Evolutionary conservation across 75 land plant species (phyloP).

Genomic region (Picea glauca): DNA sequence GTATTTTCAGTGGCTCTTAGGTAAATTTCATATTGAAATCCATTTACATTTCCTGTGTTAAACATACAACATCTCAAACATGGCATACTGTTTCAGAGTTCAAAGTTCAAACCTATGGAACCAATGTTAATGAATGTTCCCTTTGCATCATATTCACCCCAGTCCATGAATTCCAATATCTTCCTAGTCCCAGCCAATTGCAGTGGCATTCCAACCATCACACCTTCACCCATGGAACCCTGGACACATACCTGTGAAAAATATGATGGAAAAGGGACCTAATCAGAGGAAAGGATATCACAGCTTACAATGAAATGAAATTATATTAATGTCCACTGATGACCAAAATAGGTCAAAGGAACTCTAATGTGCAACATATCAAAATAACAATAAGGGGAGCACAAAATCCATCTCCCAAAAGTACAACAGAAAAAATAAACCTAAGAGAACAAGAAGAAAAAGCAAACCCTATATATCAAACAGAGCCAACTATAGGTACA

Average conservation of each 20-base stretch:
- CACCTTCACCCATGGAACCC: slow-evolving; percentile 97
- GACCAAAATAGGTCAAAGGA: no score
- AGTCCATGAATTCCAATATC: slow-evolving; percentile 92
- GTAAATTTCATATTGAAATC: background rate
- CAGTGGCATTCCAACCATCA: slow-evolving; percentile 85
- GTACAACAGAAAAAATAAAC: no score
- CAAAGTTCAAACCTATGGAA: slow-evolving; percentile 58
- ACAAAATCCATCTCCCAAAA: no score
- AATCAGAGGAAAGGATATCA: background rate
- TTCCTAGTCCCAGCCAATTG: slow-evolving; percentile 86
- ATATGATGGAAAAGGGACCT: background rate
- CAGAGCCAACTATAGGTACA: no score
- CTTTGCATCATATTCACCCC: slow-evolving; percentile 84
- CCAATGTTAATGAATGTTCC: slow-evolving; percentile 92
- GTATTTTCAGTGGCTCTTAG: background rate
- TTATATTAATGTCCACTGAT: background rate
- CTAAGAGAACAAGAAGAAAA: no score
- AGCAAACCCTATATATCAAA: no score
- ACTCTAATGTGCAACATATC: no score
- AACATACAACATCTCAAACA: background rate
- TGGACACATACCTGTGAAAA: slow-evolving; percentile 84
- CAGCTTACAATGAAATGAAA: background rate
- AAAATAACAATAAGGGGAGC: no score
- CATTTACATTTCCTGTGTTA: background rate
- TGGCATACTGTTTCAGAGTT: background rate